Percentiles rank a stretch among this genome's conserved stretches.
Conservation (phyloP, 2,329 filamentous ascomycete species). For the Huntiella omanensis region DNA sequence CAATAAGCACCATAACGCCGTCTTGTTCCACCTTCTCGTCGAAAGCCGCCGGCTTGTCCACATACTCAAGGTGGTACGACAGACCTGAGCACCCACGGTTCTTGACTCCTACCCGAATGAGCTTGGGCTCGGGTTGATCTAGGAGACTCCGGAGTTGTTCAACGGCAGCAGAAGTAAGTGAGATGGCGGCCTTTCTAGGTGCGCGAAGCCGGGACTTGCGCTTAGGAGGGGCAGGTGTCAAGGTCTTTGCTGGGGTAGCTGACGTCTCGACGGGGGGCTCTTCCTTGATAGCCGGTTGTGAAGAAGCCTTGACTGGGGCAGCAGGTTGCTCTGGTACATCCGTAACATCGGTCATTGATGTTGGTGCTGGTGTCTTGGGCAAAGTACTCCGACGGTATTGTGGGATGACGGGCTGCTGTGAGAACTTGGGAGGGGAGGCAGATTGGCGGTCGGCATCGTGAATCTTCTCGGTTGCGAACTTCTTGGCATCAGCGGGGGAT, state of each 20-base stretch:
- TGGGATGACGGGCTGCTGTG: background rate
- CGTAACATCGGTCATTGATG: background rate
- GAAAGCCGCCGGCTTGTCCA: slow-evolving; percentile 72
- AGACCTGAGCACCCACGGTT: slow-evolving; percentile 88
- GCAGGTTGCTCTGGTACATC: background rate
- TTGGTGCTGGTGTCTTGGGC: background rate
- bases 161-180: slow-evolving; percentile 61
- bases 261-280: background rate
- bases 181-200: slow-evolving; percentile 81
- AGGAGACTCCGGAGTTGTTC: slow-evolving; percentile 59
- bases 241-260: background rate
- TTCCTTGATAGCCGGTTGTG: background rate
- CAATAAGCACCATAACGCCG: slow-evolving; percentile 85
- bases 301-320: background rate
- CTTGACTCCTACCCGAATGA: slow-evolving; percentile 85
- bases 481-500: slow-evolving; percentile 3
- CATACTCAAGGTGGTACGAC: slow-evolving; percentile 85
- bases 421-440: background rate
- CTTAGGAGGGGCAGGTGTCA: slow-evolving; percentile 21
- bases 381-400: background rate
- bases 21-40: slow-evolving; percentile 93
- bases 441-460: slow-evolving; percentile 2
- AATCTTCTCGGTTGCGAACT: slow-evolving; percentile 4
- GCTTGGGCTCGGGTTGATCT: slow-evolving; percentile 70
- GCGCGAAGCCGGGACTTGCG: slow-evolving; percentile 39